phyloP scores from a whole-genome alignment of 2,329 filamentous ascomycete species.

The Colletotrichum sp. region DNA sequence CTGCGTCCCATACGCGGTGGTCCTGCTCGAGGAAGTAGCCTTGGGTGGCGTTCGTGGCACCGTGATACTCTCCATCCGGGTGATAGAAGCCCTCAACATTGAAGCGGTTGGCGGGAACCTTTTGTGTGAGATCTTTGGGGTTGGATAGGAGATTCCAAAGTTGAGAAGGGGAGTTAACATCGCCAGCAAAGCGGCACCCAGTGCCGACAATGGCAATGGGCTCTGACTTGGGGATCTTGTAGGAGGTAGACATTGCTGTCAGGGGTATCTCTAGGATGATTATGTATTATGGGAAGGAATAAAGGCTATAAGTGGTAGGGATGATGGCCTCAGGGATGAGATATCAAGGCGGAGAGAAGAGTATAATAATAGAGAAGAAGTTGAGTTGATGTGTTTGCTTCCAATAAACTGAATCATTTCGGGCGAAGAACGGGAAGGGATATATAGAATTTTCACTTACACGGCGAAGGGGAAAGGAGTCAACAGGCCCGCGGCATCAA shows the following conservation, averaged over 20 bases:
- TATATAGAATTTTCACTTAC: constrained; percentile 10
- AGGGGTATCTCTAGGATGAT: constrained; percentile 10
- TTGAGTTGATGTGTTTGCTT: not conserved
- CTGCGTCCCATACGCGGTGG: constrained; percentile 38
- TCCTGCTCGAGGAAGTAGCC: constrained; percentile 27
- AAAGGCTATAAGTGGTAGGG: not conserved
- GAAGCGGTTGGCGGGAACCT: constrained; percentile 27
- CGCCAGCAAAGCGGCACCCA: constrained; percentile 43
- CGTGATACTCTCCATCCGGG: constrained; percentile 24
- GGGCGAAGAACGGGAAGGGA: not conserved
- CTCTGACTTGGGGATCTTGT: constrained; percentile 24
- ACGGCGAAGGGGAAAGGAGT: not conserved
- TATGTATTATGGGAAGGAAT: constrained; percentile 3
- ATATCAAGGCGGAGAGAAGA: not conserved
- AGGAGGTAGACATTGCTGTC: constrained; percentile 21
- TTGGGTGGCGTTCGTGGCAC: constrained; percentile 15
- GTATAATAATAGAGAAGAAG: constrained; percentile 19
- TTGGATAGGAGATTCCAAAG: constrained; percentile 41
- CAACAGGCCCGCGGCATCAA: not conserved
- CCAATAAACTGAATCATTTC: not conserved
- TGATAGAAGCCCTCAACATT: constrained; percentile 28
- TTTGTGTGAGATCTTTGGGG: constrained; percentile 24
- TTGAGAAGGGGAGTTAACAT: constrained; percentile 33
- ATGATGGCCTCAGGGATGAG: not conserved
- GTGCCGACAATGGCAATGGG: constrained; percentile 46